Base-by-base conservation (phyloP, 495 filamentous ascomycete species). In the Aspergillus incahuasiensis region DNA sequence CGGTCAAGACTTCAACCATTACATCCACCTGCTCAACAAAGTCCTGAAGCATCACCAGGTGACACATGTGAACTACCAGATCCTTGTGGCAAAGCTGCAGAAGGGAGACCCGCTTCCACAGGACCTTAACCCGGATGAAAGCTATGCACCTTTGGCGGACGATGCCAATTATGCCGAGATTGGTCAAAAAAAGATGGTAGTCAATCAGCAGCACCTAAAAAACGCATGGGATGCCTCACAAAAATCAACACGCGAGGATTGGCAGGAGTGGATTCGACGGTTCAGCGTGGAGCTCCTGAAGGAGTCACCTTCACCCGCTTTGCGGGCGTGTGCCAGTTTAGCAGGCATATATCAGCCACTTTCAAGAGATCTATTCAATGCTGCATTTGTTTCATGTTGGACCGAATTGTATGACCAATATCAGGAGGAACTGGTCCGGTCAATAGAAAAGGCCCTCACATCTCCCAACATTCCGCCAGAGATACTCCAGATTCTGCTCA, bases 331-430 rank as follows among this genome's bases (percentile, higher is more conserved):
- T 69, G 94, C 95, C 42, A 88, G 87, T 51, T 76, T 99, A 42
- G 94, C 91, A 5, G 88, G 88, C 58, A 85, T 92, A 19, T 96
- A 97, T 68, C 90, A 89, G 42, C 90, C 94, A 0, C 77, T 97
- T 9, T 90, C 94, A n/a, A 82, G 86, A 51, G 92, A 94, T 65
- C 76, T 99, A 7, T 99, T 99, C 77, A 99, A 99, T 66, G 91
- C 92, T 41, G 95, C 94, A 0, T 99, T 99, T 63, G 91, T 97
- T 4, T 97, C 94, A 1, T 99, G 94, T 70, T 99, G 94, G 92
- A 95, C 94, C 48, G 94, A 97, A 66, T 76, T 99, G 0, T 97
- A 94, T 67, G 90, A 95, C 50, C 89, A 92, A 55, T 97, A 94
- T 63, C 83, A 96, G 69, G 92, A 97, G 63, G 95, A 97, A 63